A percentile compares a stretch with the other conserved stretches of the same genome.
Conservation (phyloP, 148 eudicot genomes). For the Simmondsia chinensis region DNA sequence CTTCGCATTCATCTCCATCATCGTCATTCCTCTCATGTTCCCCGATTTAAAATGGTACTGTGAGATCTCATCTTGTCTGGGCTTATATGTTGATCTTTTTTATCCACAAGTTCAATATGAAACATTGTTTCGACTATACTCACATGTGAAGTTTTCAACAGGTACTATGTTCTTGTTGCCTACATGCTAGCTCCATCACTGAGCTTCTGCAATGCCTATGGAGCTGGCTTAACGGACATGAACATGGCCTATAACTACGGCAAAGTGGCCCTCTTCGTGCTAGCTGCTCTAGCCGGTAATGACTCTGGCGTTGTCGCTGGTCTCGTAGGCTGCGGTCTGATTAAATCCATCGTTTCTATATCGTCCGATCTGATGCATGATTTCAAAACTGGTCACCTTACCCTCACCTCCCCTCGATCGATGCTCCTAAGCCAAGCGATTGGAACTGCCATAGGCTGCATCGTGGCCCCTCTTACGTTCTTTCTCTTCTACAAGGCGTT, state of each 20-base stretch:
- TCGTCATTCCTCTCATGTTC: slow-evolving; percentile 66
- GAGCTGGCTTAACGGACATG: slow-evolving; percentile 88
- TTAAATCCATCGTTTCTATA: slow-evolving; percentile 70
- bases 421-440: slow-evolving; percentile 80
- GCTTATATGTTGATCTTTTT: too few relatives aligned
- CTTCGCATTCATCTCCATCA: slow-evolving; percentile 54
- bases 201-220: slow-evolving; percentile 90
- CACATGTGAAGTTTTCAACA: too few relatives aligned
- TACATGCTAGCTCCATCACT: slow-evolving; percentile 72
- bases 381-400: slow-evolving; percentile 78
- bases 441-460: slow-evolving; percentile 84
- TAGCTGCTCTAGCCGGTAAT: slow-evolving; percentile 45
- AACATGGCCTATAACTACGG: slow-evolving; percentile 93
- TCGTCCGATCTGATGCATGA: slow-evolving; percentile 88
- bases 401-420: slow-evolving; percentile 72
- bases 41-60: slow-evolving; percentile 84
- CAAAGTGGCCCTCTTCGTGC: slow-evolving; percentile 81
- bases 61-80: too few relatives aligned
- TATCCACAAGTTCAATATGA: too few relatives aligned
- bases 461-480: slow-evolving; percentile 64
- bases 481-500: slow-evolving; percentile 73
- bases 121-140: too few relatives aligned
- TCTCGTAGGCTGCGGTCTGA: slow-evolving; percentile 72
- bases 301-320: slow-evolving; percentile 78
- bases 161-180: slow-evolving; percentile 50